Evolutionary conservation across 2,329 filamentous ascomycete species (phyloP), one percentile per base, ranked within the genome.

Genomic region (Ambrosiella beaveri): DNA sequence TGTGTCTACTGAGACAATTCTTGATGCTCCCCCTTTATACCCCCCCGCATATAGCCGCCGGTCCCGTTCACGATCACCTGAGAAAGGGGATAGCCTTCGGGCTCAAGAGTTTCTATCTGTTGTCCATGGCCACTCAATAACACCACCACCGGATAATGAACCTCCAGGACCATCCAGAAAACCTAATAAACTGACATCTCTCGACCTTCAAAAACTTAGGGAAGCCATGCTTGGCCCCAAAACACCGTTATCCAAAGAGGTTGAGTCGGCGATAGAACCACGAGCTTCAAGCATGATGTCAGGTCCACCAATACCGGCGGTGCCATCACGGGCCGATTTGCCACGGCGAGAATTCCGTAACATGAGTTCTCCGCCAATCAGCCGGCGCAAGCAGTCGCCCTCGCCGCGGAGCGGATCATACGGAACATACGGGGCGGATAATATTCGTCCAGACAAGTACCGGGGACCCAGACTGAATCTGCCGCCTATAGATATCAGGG

Each of bases 401-500:
- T 54, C 57, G 8, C 57, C 57, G 2, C 37, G 52, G 6, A 8
- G 52, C 9, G 27, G 12, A 11, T 54, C 52, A 15, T 19, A 40
- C 19, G 19, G 9, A 19, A 11, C 52, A 15, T 40, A 15, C 8
- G 17, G 11, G 9, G 15, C 3, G 2, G 19, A 36, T 17, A 38
- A 41, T 6, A 12, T 9, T 15, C 9, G 37, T 4, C 17, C 13
- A 7, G 49, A 51, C 9, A 51, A 27, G 19, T 35, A 54, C 2
- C 51, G 47, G 17, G 44, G 44, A 5, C 44, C 52, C 1, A 13
- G 37, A 9, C 38, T 61, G n/a, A 49, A 50, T 37, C 38, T 61
- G 73, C 40, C 79, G 76, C 0, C 65, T 78, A 5, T 80, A 77
- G 3, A 80, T 75, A 11, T 78, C 77, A 13, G 77, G 77, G 6